Conservation (phyloP, 208 protist genomes). For the Wallacemonas sp. region DNA sequence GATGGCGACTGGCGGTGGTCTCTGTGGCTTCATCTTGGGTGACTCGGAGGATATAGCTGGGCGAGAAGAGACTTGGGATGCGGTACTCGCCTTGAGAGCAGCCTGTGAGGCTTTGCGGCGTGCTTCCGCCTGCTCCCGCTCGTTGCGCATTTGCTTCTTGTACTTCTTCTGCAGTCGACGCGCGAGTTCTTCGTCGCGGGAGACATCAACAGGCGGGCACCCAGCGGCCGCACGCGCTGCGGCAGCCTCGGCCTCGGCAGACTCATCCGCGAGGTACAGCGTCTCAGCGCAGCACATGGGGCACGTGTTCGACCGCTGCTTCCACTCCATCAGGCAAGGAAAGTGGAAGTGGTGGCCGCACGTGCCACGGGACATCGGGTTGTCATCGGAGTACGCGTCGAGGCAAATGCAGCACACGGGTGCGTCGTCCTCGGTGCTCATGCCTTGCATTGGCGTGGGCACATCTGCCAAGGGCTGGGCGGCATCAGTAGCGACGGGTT, state of each 20-base stretch:
- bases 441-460: no score
- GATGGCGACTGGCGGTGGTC: no score
- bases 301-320: conserved; percentile 76
- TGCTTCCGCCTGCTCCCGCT: background rate
- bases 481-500: no score
- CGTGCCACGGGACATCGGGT: conserved; percentile 52
- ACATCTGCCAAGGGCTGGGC: no score
- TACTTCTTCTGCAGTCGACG: conserved; percentile 36
- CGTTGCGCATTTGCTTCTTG: conserved; percentile 17
- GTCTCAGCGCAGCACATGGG: conserved; percentile 72
- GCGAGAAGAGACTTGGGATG: no score
- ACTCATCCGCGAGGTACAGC: conserved; percentile 39
- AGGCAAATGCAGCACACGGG: conserved; percentile 72
- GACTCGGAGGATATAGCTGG: no score
- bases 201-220: conserved; percentile 16
- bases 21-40: no score
- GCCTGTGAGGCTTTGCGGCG: conserved; percentile 2
- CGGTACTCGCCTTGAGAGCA: background rate
- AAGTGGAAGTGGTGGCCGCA: conserved; percentile 78
- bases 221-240: conserved; percentile 15
- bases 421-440: conserved; percentile 46
- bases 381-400: conserved; percentile 61
- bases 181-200: conserved; percentile 32
- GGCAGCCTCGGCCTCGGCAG: conserved; percentile 13
- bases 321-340: conserved; percentile 72